Conservation (phyloP, 495 filamentous ascomycete genomes). For the Lasiosphaeria ovina region DNA sequence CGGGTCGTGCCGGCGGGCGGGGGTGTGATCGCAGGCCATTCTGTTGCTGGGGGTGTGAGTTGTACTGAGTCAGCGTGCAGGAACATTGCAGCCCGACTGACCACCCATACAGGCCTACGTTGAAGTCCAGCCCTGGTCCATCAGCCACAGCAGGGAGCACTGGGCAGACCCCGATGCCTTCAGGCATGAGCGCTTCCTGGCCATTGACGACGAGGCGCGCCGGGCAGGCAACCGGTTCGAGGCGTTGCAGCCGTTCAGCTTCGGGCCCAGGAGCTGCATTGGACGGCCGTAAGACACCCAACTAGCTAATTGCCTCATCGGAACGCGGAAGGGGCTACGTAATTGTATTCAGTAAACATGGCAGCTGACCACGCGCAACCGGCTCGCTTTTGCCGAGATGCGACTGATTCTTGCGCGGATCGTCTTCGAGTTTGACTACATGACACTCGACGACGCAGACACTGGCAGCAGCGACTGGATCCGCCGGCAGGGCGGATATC, state of each 20-base stretch:
- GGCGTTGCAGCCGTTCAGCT: conserved; percentile 35
- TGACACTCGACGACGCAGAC: conserved; percentile 23
- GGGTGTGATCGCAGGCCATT: conserved; percentile 40
- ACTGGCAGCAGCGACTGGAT: conserved; percentile 31
- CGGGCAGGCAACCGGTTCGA: conserved; percentile 33
- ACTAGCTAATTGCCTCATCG: background rate
- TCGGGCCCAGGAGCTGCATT: conserved; percentile 41
- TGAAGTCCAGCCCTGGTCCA: conserved; percentile 37
- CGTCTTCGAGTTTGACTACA: conserved; percentile 36
- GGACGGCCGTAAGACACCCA: conserved; percentile 35
- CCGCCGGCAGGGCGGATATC: conserved; percentile 27
- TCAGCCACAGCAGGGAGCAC: conserved; percentile 36
- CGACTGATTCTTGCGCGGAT: conserved; percentile 40
- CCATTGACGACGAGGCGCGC: conserved; percentile 17
- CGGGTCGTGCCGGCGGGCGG: conserved; percentile 46
- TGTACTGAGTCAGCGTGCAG: conserved; percentile 11
- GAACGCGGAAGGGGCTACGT: background rate
- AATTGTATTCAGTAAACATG: background rate
- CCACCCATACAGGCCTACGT: conserved; percentile 15
- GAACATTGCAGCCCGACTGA: background rate
- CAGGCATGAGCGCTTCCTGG: conserved; percentile 31
- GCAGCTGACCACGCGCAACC: conserved; percentile 2
- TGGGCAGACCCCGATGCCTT: conserved; percentile 37
- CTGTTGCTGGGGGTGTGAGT: conserved; percentile 37
- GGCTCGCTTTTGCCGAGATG: conserved; percentile 42